A percentile compares a stretch with the other conserved stretches of the same genome.
Evolutionary conservation across 495 filamentous ascomycete genomes (phyloP).

Genomic region (Neurospora tetrasperma): DNA sequence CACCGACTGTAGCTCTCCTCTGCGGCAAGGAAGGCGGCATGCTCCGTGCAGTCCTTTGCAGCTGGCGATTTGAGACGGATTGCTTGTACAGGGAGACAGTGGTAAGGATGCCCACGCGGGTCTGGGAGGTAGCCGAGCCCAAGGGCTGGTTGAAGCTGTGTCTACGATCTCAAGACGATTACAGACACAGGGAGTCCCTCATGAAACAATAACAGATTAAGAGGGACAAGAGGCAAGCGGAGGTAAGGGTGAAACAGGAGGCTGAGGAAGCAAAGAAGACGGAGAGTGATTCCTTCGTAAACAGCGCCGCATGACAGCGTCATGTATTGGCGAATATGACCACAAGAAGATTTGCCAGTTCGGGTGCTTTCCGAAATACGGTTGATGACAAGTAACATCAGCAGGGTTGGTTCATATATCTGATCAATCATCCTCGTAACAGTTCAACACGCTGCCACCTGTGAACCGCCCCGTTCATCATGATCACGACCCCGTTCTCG

Average conservation of each 20-base stretch:
- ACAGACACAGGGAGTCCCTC: not conserved
- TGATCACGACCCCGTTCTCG: not conserved
- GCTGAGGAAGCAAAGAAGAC: not conserved
- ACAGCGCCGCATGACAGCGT: not conserved
- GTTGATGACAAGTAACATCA: not conserved
- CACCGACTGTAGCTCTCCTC: conserved; percentile 21
- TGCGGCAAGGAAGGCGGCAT: conserved; percentile 33
- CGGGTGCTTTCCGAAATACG: not conserved
- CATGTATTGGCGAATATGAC: not conserved
- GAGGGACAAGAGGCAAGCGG: not conserved
- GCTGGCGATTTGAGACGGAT: conserved; percentile 21
- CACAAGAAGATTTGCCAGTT: not conserved
- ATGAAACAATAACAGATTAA: not conserved
- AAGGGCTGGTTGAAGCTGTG: not conserved
- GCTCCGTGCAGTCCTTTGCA: conserved; percentile 28
- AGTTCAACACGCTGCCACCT: not conserved
- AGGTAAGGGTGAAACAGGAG: not conserved
- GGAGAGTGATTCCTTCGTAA: not conserved
- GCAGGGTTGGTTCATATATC: not conserved
- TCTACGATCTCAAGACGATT: not conserved
- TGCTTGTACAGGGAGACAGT: conserved; percentile 29
- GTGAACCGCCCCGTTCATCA: not conserved
- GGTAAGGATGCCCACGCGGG: conserved; percentile 21
- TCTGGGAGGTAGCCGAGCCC: not conserved
- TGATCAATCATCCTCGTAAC: not conserved